Percentiles rank a stretch among this genome's conserved stretches.
Conservation (phyloP, 1,284 basidiomycete species). For the Rhodotorula sp. region DNA sequence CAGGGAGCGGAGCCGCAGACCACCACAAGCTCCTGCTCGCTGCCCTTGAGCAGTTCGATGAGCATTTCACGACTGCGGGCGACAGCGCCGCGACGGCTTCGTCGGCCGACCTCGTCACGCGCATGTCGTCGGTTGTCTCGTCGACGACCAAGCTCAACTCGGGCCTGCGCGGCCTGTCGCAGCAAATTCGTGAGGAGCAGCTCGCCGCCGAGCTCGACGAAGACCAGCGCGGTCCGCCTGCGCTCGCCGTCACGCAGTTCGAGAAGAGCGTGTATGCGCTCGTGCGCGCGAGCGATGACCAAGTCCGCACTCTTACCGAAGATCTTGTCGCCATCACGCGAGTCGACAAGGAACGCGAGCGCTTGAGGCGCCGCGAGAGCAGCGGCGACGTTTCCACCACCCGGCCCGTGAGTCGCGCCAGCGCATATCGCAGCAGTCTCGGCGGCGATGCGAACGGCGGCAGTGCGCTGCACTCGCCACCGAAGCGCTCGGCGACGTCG, state of each 20-base stretch:
- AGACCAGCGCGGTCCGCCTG: not conserved
- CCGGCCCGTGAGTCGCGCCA: slow-evolving; percentile 23
- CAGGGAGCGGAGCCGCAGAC: not conserved
- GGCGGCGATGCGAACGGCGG: not conserved
- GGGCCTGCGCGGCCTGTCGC: slow-evolving; percentile 36
- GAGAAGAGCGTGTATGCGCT: slow-evolving; percentile 40
- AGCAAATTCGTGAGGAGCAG: slow-evolving; percentile 35
- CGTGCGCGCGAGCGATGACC: slow-evolving; percentile 45
- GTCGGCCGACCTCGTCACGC: slow-evolving; percentile 35
- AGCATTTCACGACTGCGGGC: slow-evolving; percentile 24
- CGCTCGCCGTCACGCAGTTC: slow-evolving; percentile 22
- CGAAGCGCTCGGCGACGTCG: slow-evolving; percentile 21
- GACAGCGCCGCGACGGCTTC: not conserved
- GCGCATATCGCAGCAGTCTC: not conserved
- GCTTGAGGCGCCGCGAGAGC: not conserved
- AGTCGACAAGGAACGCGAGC: slow-evolving; percentile 39
- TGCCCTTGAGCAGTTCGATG: slow-evolving; percentile 41
- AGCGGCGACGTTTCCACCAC: not conserved
- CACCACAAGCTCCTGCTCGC: slow-evolving; percentile 42
- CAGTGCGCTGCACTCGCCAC: slow-evolving; percentile 6
- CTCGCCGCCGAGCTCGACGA: slow-evolving; percentile 41
- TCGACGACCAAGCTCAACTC: slow-evolving; percentile 43
- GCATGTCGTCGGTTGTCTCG: slow-evolving; percentile 35
- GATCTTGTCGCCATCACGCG: slow-evolving; percentile 42
- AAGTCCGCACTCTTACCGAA: slow-evolving; percentile 45